Evolutionary conservation across 2,329 filamentous ascomycete genomes (phyloP).

Genomic region (Coniella lustricola): DNA sequence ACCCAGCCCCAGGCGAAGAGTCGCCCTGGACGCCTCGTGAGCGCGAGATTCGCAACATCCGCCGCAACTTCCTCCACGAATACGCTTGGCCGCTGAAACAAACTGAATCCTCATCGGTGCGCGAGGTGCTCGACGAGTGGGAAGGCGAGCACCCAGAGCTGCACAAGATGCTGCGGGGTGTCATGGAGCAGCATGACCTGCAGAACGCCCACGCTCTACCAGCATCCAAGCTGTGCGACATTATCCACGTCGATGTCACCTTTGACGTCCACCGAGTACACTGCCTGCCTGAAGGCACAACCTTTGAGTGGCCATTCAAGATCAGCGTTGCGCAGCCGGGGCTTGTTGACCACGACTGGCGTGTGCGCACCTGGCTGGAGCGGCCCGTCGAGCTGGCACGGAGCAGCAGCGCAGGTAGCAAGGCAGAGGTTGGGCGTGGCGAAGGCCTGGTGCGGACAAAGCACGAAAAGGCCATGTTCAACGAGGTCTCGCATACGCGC

Average conservation of each 20-base stretch:
- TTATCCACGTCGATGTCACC: conserved; percentile 56
- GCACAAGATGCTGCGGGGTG: conserved; percentile 42
- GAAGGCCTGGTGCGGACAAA: conserved; percentile 1
- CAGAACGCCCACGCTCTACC: conserved; percentile 24
- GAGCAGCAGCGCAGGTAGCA: conserved; percentile 28
- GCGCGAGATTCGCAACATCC: conserved; percentile 32
- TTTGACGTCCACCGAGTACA: conserved; percentile 51
- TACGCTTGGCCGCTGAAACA: conserved; percentile 50
- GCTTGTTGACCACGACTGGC: conserved; percentile 52
- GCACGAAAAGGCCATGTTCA: conserved; percentile 38
- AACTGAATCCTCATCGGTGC: conserved; percentile 48
- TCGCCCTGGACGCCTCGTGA: conserved; percentile 33
- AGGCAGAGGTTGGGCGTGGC: conserved; percentile 22
- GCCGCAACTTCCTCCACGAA: conserved; percentile 47
- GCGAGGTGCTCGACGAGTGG: conserved; percentile 49
- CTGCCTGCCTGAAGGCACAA: conserved; percentile 51
- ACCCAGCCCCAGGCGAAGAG: conserved; percentile 38
- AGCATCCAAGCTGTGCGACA: conserved; percentile 43
- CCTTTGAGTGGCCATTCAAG: conserved; percentile 53
- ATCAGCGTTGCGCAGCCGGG: conserved; percentile 48
- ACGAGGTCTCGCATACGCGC: conserved; percentile 38
- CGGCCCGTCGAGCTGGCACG: conserved; percentile 49
- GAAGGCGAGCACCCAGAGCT: conserved; percentile 51
- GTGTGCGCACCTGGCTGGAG: conserved; percentile 51
- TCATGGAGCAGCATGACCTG: conserved; percentile 26